Base-by-base conservation (phyloP, 805 yeast genomes). In the Brettanomyces anomalus region DNA sequence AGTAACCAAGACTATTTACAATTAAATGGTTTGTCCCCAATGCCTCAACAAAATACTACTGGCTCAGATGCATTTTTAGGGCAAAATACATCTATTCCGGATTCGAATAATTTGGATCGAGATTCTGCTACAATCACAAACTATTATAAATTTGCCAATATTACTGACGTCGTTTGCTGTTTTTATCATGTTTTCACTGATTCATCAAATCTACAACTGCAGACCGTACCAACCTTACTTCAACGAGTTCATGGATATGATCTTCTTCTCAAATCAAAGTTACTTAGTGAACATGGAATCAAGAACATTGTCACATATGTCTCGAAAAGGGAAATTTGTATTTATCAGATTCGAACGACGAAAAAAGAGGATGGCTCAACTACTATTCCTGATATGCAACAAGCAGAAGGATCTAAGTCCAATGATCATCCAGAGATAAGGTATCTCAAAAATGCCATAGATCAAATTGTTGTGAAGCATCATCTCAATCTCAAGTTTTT, bases 401-500 rank as follows among this genome's bases (percentile, higher is more conserved):
- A 43, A 19, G 40, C 40, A 8, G 44, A 47, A 19, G 46, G 46
- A 26, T n/a, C 33, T 11, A 26, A 16, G 14, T 7, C 34, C 5
- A 32, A 13, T 15, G 19, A 26, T 3, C 51, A 49, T 31, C 44
- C 56, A 16, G 62, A 59, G 0, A 58, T 60, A 42, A 52, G 53
- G 34, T 61, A 56, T 42, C 43, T 61, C 17, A 57, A 52, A 42
- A 63, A 61, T 43, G 63, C 65, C 2, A 52, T 61, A 16, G 62
- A 53, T 36, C 58, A 55, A 39, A 53, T 62, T 2, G 53, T 61
- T 3, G 43, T 46, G 21, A 63, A 57, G 34, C 55, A 55, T 36
- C 43, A 49, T 7, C 33, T 62, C 18, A 37, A 48, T 2, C 39
- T 62, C 28, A 55, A 53, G 41, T 43, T 58, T 4, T 49, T 53